Evolutionary conservation across 805 yeast species (phyloP).

Genomic region (Starmerella cellae): DNA sequence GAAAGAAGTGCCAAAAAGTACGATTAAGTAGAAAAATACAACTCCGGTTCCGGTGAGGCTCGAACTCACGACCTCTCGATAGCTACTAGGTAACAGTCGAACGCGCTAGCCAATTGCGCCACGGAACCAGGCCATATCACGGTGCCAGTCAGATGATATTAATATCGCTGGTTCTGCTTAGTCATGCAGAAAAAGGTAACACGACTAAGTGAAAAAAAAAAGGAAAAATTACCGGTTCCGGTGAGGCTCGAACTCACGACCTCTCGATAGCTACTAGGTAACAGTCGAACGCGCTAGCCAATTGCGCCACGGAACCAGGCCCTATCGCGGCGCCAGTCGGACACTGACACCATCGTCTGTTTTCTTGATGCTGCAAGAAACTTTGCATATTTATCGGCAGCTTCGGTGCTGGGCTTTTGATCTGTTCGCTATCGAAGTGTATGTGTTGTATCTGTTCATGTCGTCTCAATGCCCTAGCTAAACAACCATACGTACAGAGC

Average conservation of each 20-base stretch:
- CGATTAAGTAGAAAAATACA: conserved; percentile 1
- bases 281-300: conserved; percentile 24
- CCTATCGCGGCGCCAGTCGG: not conserved
- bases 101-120: conserved; percentile 24
- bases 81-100: conserved; percentile 19
- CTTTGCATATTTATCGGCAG: too few relatives aligned
- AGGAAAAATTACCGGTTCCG: conserved; percentile 7
- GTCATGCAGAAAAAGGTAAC: too few relatives aligned
- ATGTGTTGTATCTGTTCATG: too few relatives aligned
- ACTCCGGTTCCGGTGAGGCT: conserved; percentile 11
- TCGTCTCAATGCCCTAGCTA: too few relatives aligned
- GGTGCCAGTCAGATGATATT: not conserved
- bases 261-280: conserved; percentile 19
- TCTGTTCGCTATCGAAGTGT: too few relatives aligned
- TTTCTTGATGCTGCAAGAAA: too few relatives aligned
- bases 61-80: conserved; percentile 24
- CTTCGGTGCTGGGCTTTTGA: too few relatives aligned
- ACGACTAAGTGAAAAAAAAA: too few relatives aligned
- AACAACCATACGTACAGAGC: too few relatives aligned
- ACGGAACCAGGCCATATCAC: conserved; percentile 15
- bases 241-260: conserved; percentile 22
- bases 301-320: conserved; percentile 22
- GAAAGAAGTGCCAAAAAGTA: too few relatives aligned
- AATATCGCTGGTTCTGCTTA: too few relatives aligned
- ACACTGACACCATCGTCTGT: too few relatives aligned